Evolutionary conservation across 805 yeast species (phyloP), one percentile per base, ranked within the genome.

Genomic region (Metschnikowia corniflorae): DNA sequence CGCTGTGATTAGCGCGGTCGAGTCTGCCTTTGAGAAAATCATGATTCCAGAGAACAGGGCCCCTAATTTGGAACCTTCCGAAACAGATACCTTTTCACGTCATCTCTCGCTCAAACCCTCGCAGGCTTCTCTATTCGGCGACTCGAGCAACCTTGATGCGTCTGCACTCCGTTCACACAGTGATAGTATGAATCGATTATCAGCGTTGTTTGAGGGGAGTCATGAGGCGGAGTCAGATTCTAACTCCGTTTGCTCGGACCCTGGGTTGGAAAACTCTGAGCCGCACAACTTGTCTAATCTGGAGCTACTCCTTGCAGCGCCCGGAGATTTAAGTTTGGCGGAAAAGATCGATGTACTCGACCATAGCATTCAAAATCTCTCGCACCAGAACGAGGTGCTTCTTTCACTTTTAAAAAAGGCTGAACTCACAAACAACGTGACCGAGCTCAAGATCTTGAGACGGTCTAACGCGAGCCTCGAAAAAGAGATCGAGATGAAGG

Each of bases 341-440:
- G 86, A 81, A 39, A 85, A 82, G 37, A 85, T 89, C 29, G 65
- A 65, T 2, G 71, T 66, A n/a, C 56, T 88, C 12, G 65, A 73
- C 2, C 56, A 65, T 2, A 85, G 80, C 10, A 76, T 86, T 6
- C 77, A 70, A 17, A 71, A 70, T 34, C 60, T 85, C 17, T 67
- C 70, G 24, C 74, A 75, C 39, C 95, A 89, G 54, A 62, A 77
- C 26, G 66, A 68, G 4, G 75, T 89, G 16, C 58, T 91, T 26
- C 76, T 73, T 10, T 82, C 91, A 5, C 64, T 91, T 30, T 57
- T 86, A 26, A 66, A 71, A 29, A 91, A 91, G 53, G 96, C 97
- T 0, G 95, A 86, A 50, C 63, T 91, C 21, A 86, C 94, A 0
- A 84, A 86, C 55, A 85, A 85, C 54, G 60, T 73, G 5, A 70